Base-by-base conservation (phyloP, 768 basidiomycete genomes). In the Guyanaporus albipodus region DNA sequence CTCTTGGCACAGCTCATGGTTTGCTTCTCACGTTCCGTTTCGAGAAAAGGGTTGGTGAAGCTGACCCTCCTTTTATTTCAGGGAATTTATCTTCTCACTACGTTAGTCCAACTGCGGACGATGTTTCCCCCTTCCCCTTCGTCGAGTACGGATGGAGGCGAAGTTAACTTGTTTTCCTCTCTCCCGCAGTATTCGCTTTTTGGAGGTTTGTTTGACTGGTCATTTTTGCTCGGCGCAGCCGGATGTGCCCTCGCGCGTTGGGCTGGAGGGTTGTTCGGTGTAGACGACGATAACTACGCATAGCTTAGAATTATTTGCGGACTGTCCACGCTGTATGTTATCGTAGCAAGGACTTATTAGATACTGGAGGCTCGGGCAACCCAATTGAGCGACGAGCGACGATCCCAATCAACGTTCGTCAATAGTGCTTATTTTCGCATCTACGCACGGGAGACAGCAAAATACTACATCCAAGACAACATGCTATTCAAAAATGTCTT, bases 1-100 rank as follows among this genome's bases (percentile, higher is more conserved):
- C 65, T 85, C 9, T 74, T 92, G 19, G 84, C 88, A 7, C 88
- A 92, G 60, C 72, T 92, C 38, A 90, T 92, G 89, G 89, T 88
- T 53, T 58, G 49, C 44, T 47, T 53, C 58, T 46, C 29, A 24
- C 50, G 34, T 54, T 45, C 33, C 32, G 26, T 50, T 39, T 19
- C 31, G 43, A 46, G 46, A 45, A 26, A 26, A 37, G 11, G 19
- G 26, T 44, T 27, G 28, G 39, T 38, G 29, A 18, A 23, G 19
- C 38, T 32, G 45, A 23, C 41, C 15, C 21, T n/a, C n/a, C n/a
- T n/a, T 45, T 45, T 28, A 36, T 52, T 53, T 33, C 23, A 91
- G 89, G 86, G 84, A 10, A 85, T 87, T 34, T 92, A 92, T 61
- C 77, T 91, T 28, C 77, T 92, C 23, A 83, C 87, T 4, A 91